These are phyloP conservation scores for Trichomonas tenax DNA, from an alignment of 208 protist species.

Conservation along the genomic window DNA sequence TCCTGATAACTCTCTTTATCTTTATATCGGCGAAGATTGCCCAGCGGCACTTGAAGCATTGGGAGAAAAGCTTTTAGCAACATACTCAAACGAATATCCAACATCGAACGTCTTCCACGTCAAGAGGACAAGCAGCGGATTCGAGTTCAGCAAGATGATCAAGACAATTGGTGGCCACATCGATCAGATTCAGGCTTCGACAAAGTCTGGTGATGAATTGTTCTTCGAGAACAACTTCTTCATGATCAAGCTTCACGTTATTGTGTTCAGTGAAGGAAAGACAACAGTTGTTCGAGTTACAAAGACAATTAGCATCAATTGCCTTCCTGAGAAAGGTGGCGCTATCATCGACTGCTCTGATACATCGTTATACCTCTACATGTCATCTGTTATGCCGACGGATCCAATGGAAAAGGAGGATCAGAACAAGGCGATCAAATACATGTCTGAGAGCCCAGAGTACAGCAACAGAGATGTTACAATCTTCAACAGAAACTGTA, in stretches of 20 bases:
- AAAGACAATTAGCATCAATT: no score
- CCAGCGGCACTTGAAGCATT: neutral
- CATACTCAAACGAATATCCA: neutral
- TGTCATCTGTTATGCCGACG: neutral
- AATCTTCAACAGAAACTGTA: neutral
- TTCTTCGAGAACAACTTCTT: neutral
- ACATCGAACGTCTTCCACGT: neutral
- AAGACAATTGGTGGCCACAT: neutral
- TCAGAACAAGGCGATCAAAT: neutral
- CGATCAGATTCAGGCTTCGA: neutral
- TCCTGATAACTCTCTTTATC: neutral
- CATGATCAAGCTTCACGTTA: neutral
- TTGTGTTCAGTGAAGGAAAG: neutral
- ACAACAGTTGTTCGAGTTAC: neutral
- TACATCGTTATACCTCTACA: neutral
- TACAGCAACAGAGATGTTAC: neutral
- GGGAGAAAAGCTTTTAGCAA: neutral
- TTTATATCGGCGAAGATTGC: neutral
- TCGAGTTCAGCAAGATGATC: neutral
- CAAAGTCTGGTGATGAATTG: neutral
- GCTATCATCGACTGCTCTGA: neutral
- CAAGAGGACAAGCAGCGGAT: neutral
- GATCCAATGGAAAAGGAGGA: neutral
- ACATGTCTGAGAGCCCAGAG: neutral
- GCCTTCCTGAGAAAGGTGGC: neutral